phyloP scores from a whole-genome alignment of 2,329 filamentous ascomycete genomes.

The Aspergillus fumigatus region DNA sequence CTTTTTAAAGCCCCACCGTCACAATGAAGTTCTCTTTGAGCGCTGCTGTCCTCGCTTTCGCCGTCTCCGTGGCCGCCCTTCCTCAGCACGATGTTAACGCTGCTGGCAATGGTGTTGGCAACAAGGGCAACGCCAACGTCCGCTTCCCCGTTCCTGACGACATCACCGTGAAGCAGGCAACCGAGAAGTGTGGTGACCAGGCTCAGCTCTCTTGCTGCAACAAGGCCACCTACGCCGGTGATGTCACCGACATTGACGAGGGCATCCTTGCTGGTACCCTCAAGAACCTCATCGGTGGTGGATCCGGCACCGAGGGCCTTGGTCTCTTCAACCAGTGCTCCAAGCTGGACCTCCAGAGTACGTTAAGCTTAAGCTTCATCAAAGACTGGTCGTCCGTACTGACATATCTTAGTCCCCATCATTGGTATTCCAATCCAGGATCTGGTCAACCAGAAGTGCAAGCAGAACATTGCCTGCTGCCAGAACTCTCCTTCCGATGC shows the following conservation, averaged over 20 bases:
- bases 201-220: conserved; percentile 39
- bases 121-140: conserved; percentile 32
- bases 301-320: conserved; percentile 30
- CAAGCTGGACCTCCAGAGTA: conserved; percentile 34
- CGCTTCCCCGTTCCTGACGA: conserved; percentile 29
- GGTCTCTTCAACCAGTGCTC: conserved; percentile 41
- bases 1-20: conserved; percentile 27
- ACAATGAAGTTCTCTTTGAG: conserved; percentile 37
- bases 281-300: conserved; percentile 30
- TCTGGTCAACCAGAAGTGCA: conserved; percentile 36
- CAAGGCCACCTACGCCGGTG: conserved; percentile 34
- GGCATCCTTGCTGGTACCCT: conserved; percentile 33
- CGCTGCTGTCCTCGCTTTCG: conserved; percentile 31
- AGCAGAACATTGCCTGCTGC: conserved; percentile 40
- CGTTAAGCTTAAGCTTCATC: conserved; percentile 5
- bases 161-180: conserved; percentile 34
- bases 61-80: conserved; percentile 29
- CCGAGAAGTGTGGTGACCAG: conserved; percentile 37
- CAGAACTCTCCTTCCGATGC: conserved; percentile 31
- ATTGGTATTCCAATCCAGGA: conserved; percentile 28
- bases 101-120: conserved; percentile 24
- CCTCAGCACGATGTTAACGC: conserved; percentile 18
- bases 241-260: conserved; percentile 28
- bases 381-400: background rate
- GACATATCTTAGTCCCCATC: conserved; percentile 18